Evolutionary conservation across 2,329 filamentous ascomycete genomes (phyloP), one percentile per base, ranked within the genome.

Genomic region (Raffaelea albimanens): DNA sequence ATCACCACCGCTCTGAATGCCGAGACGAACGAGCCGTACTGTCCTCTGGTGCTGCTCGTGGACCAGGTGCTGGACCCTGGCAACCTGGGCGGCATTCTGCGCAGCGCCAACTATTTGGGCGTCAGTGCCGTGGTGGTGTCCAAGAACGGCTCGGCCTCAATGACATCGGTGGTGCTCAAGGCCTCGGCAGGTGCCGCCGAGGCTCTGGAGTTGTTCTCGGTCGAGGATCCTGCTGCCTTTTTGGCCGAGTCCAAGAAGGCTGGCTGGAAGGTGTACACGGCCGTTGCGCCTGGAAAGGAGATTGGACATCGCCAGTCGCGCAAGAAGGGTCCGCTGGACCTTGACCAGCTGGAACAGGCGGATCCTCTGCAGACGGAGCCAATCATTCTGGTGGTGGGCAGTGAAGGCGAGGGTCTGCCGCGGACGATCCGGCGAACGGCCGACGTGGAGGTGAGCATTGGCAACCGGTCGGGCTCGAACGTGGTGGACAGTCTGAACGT

Each of bases 401-500:
- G 82, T 54, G 90, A 95, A 64, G 87, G 83, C 1, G 73, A 82
- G 49, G 90, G 89, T 1, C 64, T 95, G 41, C 70, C 76, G n/a
- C 69, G 71, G 45, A 71, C 75, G 48, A 65, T 93, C 51, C 78
- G 78, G 55, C 77, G 75, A 39, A 72, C 78, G 49, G 83, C 86
- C 0, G 80, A 95, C 55, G 71, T 70, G 25, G 72, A 82, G 55
- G 57, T 83, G 4, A 78, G 82, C 7, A 87, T 98, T 46, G 74
- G 73, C 54, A 76, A 62, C 62, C 75, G 63, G 63, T 67, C 55
- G 54, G 73, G 64, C 39, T 67, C 59, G 52, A 70, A 58, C 61
- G 80, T 55, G 61, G 80, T 98, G 3, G 91, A 97, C 64, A 95
- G 89, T 63, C 67, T 98, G 62, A 97, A 98, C 61, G 93, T 97